These are phyloP conservation scores for Clarireedia monteithiana DNA, from an alignment of 2,329 filamentous ascomycete species.

Conservation along the genomic window DNA sequence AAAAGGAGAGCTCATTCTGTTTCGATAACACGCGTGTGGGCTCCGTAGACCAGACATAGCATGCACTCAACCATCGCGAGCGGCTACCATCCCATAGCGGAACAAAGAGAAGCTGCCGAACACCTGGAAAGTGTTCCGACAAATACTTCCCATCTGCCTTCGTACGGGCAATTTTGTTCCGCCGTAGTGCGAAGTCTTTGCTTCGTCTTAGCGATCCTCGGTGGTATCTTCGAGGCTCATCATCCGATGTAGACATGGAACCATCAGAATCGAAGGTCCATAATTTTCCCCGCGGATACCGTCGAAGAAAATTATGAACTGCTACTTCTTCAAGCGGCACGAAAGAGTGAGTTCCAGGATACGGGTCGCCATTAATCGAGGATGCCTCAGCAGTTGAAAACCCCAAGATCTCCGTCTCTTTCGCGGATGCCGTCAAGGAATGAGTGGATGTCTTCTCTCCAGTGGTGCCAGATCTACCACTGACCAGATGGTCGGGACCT, in stretches of 20 bases:
- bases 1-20: constrained; percentile 32
- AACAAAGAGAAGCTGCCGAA: constrained; percentile 40
- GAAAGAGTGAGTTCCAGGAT: constrained; percentile 22
- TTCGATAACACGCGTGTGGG: constrained; percentile 29
- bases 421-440: constrained; percentile 3
- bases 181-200: constrained; percentile 12
- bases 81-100: constrained; percentile 42
- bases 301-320: constrained; percentile 30
- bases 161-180: constrained; percentile 11
- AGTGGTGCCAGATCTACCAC: neutral
- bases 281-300: constrained; percentile 40
- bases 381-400: constrained; percentile 26
- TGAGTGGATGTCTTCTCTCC: neutral
- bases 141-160: constrained; percentile 29
- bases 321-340: constrained; percentile 24
- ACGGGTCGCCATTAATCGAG: constrained; percentile 25
- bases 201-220: constrained; percentile 2
- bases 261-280: constrained; percentile 40
- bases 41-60: constrained; percentile 38
- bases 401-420: constrained; percentile 24
- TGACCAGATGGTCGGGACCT: neutral
- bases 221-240: constrained; percentile 25
- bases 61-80: constrained; percentile 41
- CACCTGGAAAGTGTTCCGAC: constrained; percentile 34
- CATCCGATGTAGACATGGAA: constrained; percentile 36